Base-by-base conservation (phyloP, 164 flowering plant genomes). In the Dillenia suffruticosa region DNA sequence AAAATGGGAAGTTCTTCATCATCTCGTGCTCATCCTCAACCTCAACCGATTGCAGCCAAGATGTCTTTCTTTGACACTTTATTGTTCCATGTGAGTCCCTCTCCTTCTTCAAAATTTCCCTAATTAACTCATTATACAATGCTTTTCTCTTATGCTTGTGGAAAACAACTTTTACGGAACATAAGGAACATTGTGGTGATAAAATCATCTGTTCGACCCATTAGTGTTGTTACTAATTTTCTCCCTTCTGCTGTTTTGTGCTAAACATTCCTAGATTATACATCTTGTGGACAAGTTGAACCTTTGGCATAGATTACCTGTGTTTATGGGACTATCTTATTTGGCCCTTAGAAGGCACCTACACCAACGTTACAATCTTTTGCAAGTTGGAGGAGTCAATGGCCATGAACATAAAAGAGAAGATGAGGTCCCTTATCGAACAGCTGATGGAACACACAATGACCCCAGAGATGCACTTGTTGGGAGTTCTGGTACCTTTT, bases 401-500 rank as follows among this genome's bases (percentile, higher is more conserved):
- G 82, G 80, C 8, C 48, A n/a, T 45, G 49, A 57, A 24, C 76
- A 73, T 16, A 72, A 76, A 16, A 52, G 66, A 1, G 64, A 68
- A 0, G 70, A 69, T 10, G 22, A 67, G 47, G 70, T 67, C 13
- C 44, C 43, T 5, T 74, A 74, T 56, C 70, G 82, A 15, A 79
- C 84, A 14, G 77, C 84, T 6, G 77, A 80, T 50, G 84, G 86
- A n/a, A 68, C 57, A 45, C 77, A 62, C 62, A 80, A 77, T 46
- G 64, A 78, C 52, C 82, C 84, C 9, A n/a, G 0, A 4, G 72
- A 82, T 54, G 73, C 72, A 44, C 26, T 22, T 8, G 48, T 70
- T 9, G 86, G 86, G 9, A 77, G 86, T 40, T 73, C 68, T 10
- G 82, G 86, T n/a, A 73, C 82, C 0, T 68, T 76, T 14, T 74